Conservation (phyloP, 441 rosid genomes). For the Jatropha podagrica region DNA sequence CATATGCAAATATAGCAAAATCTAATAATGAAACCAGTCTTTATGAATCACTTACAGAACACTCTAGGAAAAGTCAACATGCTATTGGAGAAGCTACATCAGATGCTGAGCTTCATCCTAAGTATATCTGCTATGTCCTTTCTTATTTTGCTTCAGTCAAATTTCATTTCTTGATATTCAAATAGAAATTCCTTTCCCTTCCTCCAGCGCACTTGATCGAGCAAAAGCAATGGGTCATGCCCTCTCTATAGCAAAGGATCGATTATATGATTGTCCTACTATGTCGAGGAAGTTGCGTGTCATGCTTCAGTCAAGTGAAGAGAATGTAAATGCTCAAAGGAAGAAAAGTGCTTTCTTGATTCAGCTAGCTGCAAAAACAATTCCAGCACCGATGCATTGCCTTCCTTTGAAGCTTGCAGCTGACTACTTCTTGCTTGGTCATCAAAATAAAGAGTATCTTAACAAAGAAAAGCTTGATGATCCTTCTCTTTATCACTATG, state of each 20-base stretch:
- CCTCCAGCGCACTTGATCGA: slow-evolving; percentile 69
- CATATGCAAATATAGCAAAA: slow-evolving; percentile 84
- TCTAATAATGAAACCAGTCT: slow-evolving; percentile 55
- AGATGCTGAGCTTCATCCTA: slow-evolving; percentile 76
- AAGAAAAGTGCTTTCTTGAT: slow-evolving; percentile 85
- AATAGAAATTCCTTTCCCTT: slow-evolving; percentile 8
- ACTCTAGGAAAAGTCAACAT: slow-evolving; percentile 53
- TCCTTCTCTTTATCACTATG: slow-evolving; percentile 82
- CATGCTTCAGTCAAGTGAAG: slow-evolving; percentile 80
- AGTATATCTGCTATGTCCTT: slow-evolving; percentile 40
- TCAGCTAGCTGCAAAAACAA: slow-evolving; percentile 93
- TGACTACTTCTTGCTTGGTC: slow-evolving; percentile 59
- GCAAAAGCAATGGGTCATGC: slow-evolving; percentile 88
- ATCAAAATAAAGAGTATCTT: slow-evolving; percentile 41
- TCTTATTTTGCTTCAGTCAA: slow-evolving; percentile 10
- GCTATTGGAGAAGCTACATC: slow-evolving; percentile 73
- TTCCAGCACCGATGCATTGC: slow-evolving; percentile 86
- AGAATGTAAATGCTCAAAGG: slow-evolving; percentile 54
- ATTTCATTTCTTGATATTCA: slow-evolving; percentile 18
- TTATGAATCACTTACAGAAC: slow-evolving; percentile 57
- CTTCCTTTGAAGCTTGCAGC: slow-evolving; percentile 82
- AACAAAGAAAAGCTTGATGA: slow-evolving; percentile 57
- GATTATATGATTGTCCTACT: slow-evolving; percentile 64
- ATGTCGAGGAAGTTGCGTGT: slow-evolving; percentile 73
- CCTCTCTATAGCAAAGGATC: slow-evolving; percentile 81